Conservation (phyloP, 2,329 filamentous ascomycete genomes). For the Xylaria sp. region DNA sequence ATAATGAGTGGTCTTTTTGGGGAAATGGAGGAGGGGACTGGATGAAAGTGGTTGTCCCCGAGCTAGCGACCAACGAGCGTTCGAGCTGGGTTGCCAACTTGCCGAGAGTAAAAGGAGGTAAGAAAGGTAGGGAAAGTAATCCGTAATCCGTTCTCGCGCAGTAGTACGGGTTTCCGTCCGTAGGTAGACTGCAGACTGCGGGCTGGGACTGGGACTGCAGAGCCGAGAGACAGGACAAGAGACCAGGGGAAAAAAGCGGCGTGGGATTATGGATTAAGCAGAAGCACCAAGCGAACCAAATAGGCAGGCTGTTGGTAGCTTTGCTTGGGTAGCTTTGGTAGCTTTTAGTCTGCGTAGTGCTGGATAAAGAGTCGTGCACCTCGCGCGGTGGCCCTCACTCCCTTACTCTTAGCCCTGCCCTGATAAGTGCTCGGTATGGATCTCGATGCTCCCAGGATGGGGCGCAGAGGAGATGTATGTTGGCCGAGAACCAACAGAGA, state of each 20-base stretch:
- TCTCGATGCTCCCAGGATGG: background rate
- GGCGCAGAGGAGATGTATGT: too few species aligned
- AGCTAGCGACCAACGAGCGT: constrained; percentile 5
- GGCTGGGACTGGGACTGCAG: too few species aligned
- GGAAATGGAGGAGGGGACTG: background rate
- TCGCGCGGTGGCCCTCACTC: background rate
- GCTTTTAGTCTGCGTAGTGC: background rate
- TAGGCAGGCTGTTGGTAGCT: background rate
- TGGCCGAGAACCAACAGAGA: too few species aligned
- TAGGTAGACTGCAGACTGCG: too few species aligned
- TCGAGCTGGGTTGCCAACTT: background rate
- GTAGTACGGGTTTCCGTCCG: background rate
- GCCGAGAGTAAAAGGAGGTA: constrained; percentile 15
- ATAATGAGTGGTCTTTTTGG: background rate
- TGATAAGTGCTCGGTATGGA: background rate
- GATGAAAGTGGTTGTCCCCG: background rate
- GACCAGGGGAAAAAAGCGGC: constrained; percentile 14
- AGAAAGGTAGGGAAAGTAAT: too few species aligned
- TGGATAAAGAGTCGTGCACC: constrained; percentile 1
- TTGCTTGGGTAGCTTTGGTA: too few species aligned
- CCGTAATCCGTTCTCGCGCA: constrained; percentile 1
- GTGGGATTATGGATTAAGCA: constrained; percentile 11
- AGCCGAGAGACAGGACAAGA: background rate
- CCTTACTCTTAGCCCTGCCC: background rate
- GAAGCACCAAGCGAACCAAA: constrained; percentile 4